Conservation (phyloP, 768 basidiomycete genomes). For the Termitomyces eurrhizus region DNA sequence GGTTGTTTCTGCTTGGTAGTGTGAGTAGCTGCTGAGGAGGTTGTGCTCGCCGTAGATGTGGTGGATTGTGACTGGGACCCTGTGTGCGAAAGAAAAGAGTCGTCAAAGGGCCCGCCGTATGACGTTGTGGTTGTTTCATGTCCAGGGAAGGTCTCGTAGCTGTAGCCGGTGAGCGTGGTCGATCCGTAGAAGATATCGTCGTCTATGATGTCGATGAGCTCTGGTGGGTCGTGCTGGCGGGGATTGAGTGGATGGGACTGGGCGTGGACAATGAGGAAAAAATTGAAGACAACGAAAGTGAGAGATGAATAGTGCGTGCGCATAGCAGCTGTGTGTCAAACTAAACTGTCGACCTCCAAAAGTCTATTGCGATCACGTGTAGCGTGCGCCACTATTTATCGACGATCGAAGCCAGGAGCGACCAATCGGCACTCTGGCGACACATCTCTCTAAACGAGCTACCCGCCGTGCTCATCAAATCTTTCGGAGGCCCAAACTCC, state of each 20-base stretch:
- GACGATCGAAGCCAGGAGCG: conserved; percentile 27
- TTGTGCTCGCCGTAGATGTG: conserved; percentile 4
- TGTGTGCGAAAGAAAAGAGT: conserved; percentile 3
- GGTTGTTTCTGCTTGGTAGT: conserved; percentile 2
- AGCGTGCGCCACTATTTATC: conserved; percentile 7
- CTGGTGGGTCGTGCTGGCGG: neutral
- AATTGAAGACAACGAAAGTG: conserved; percentile 3
- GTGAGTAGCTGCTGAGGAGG: neutral
- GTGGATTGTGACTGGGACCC: conserved; percentile 4
- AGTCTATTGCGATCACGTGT: conserved; percentile 14
- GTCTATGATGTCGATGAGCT: conserved; percentile 13
- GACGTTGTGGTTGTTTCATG: conserved; percentile 5
- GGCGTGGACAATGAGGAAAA: conserved; percentile 11
- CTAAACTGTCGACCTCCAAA: neutral
- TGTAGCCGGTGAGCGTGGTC: conserved; percentile 1
- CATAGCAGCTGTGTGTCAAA: conserved; percentile 8
- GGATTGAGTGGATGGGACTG: conserved; percentile 13
- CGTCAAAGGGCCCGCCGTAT: conserved; percentile 11
- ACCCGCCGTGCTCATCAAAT: conserved; percentile 46
- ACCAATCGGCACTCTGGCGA: conserved; percentile 54
- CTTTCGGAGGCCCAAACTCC: conserved; percentile 71
- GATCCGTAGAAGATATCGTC: conserved; percentile 11
- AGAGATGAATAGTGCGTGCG: conserved; percentile 4
- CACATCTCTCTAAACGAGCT: conserved; percentile 71
- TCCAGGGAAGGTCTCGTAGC: conserved; percentile 6